phyloP scores from a whole-genome alignment of 2,329 filamentous ascomycete species.

The Penicillium glabrum region DNA sequence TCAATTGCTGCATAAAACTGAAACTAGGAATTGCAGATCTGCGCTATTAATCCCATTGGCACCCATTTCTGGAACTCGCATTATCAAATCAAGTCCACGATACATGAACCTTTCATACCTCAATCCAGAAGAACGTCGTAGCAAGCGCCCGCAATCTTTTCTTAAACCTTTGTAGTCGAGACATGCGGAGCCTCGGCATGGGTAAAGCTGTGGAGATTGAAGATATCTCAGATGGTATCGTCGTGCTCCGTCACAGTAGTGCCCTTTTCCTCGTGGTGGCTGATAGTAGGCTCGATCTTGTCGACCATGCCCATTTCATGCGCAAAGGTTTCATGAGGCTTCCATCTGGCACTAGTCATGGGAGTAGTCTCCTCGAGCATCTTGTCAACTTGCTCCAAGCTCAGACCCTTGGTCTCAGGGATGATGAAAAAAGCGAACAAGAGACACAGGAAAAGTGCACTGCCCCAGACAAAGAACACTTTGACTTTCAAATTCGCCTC shows the following conservation, averaged over 20 bases:
- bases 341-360: slow-evolving; percentile 74
- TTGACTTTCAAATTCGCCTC: slow-evolving; percentile 62
- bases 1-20: background rate
- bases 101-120: background rate
- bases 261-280: slow-evolving; percentile 4
- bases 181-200: too few species aligned
- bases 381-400: slow-evolving; percentile 77
- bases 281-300: slow-evolving; percentile 10
- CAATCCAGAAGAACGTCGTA: background rate
- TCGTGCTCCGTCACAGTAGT: slow-evolving; percentile 1
- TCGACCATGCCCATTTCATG: slow-evolving; percentile 53
- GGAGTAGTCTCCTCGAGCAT: slow-evolving; percentile 87
- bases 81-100: background rate
- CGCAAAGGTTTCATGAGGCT: slow-evolving; percentile 69
- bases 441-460: slow-evolving; percentile 68
- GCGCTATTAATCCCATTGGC: background rate
- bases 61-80: background rate
- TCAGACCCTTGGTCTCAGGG: slow-evolving; percentile 72
- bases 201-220: background rate
- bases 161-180: background rate
- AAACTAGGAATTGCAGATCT: background rate
- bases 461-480: slow-evolving; percentile 79
- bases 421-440: slow-evolving; percentile 72
- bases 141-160: background rate
- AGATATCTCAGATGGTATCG: background rate